These are phyloP conservation scores for Allium sativum DNA, from an alignment of 106 monocot species.

Conservation along the genomic window DNA sequence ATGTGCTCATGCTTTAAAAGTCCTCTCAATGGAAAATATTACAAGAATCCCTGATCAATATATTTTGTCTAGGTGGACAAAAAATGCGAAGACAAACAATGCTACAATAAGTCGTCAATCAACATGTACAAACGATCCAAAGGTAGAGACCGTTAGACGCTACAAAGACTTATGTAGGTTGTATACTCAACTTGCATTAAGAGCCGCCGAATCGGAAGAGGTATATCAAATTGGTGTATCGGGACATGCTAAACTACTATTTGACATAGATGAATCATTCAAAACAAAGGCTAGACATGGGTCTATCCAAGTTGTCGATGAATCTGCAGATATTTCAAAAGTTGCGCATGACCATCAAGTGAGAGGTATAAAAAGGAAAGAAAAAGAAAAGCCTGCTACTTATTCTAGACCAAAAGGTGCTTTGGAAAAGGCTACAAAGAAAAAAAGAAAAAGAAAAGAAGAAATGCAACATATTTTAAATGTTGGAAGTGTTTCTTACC, in stretches of 20 bases:
- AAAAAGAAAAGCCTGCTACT: neutral
- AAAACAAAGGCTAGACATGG: neutral
- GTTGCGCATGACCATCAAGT: neutral
- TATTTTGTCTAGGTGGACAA: no score
- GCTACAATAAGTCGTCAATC: constrained; percentile 4
- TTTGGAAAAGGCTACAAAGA: neutral
- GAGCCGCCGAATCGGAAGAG: constrained; percentile 10
- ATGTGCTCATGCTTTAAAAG: constrained; percentile 13
- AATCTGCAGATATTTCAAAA: neutral
- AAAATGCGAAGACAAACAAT: constrained; percentile 1
- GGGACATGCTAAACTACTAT: neutral
- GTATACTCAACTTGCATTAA: constrained; percentile 6
- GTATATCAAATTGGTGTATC: constrained; percentile 13
- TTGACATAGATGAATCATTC: neutral
- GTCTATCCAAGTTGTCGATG: neutral
- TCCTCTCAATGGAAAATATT: constrained; percentile 7
- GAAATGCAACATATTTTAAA: no score
- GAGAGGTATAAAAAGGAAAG: neutral
- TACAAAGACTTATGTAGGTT: constrained; percentile 8
- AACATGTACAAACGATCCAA: constrained; percentile 9
- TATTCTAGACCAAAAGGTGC: neutral
- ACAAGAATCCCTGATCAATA: no score
- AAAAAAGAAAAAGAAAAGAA: neutral
- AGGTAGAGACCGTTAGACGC: constrained; percentile 5
- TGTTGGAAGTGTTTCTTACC: no score